phyloP scores from a whole-genome alignment of 2,329 filamentous ascomycete genomes.

The Diaporthe velutina region DNA sequence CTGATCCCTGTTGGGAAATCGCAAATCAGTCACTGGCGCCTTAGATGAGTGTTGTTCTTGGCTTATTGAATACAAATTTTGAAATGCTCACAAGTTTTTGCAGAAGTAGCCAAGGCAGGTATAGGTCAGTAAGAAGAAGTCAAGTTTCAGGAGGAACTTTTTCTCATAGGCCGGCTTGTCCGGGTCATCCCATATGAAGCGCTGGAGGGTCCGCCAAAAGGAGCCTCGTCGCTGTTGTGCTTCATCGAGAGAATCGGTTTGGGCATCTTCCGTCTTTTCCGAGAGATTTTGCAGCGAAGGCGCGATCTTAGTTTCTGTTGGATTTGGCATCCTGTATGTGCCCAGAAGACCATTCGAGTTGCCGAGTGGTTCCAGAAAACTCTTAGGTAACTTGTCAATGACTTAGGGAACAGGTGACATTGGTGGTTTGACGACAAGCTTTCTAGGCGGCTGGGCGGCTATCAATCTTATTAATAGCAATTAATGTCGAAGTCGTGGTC shows the following conservation, averaged over 20 bases:
- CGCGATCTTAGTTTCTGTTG: neutral
- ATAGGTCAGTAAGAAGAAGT: conserved; percentile 35
- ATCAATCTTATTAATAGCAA: neutral
- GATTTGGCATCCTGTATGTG: neutral
- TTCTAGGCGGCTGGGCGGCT: neutral
- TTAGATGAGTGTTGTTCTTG: neutral
- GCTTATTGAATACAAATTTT: neutral
- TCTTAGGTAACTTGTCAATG: neutral
- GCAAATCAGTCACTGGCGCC: neutral
- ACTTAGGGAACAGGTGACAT: neutral
- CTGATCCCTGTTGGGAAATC: neutral
- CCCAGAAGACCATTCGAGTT: neutral
- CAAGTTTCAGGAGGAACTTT: conserved; percentile 40
- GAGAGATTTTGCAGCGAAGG: neutral
- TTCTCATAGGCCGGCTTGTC: conserved; percentile 43
- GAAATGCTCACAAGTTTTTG: conserved; percentile 35
- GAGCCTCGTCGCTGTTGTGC: neutral
- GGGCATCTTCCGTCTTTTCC: neutral
- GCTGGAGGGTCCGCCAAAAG: conserved; percentile 40
- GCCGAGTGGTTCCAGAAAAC: neutral
- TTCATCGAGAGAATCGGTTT: neutral
- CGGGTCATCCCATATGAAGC: conserved; percentile 49
- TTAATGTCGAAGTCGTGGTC: neutral
- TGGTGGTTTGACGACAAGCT: neutral
- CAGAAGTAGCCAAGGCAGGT: conserved; percentile 39